Conservation (phyloP, 305 asterid species). For the Fraxinus velutina region DNA sequence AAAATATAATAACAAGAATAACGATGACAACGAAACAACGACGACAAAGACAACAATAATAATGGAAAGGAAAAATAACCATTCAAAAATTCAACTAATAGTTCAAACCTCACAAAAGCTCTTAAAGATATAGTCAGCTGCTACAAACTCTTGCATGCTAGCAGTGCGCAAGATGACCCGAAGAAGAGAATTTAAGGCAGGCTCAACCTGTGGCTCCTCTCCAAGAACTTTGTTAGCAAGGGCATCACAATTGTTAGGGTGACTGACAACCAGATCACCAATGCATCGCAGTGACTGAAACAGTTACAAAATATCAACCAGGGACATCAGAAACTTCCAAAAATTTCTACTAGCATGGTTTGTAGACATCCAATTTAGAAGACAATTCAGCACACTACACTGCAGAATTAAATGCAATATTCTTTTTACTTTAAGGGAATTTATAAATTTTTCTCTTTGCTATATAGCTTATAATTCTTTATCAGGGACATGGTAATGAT, state of each 20-base stretch:
- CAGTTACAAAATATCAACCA: conserved; percentile 16
- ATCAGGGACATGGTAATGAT: not conserved
- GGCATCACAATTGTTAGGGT: conserved; percentile 73
- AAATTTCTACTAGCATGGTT: not conserved
- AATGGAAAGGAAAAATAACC: not conserved
- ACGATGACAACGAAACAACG: not conserved
- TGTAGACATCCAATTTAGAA: not conserved
- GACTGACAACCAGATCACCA: conserved; percentile 65
- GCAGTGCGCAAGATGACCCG: conserved; percentile 73
- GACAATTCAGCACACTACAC: conserved; percentile 4
- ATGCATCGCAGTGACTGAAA: conserved; percentile 83
- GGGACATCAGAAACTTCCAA: conserved; percentile 17
- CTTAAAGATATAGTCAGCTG: conserved; percentile 81
- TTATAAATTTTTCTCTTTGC: not conserved
- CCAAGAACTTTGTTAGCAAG: conserved; percentile 83
- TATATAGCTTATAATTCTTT: conserved; percentile 5
- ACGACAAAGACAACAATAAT: not conserved
- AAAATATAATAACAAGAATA: not conserved
- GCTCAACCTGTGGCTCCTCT: conserved; percentile 78
- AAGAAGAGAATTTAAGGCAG: conserved; percentile 78
- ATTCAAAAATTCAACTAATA: conserved; percentile 17
- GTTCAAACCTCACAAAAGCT: conserved; percentile 84
- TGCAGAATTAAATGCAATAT: not conserved
- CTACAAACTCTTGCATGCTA: conserved; percentile 79
- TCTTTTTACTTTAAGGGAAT: not conserved